A percentile compares a stretch with the other conserved stretches of the same genome.
Conservation (phyloP, 306 rosid genomes). For the Hippophae gyantsensis region DNA sequence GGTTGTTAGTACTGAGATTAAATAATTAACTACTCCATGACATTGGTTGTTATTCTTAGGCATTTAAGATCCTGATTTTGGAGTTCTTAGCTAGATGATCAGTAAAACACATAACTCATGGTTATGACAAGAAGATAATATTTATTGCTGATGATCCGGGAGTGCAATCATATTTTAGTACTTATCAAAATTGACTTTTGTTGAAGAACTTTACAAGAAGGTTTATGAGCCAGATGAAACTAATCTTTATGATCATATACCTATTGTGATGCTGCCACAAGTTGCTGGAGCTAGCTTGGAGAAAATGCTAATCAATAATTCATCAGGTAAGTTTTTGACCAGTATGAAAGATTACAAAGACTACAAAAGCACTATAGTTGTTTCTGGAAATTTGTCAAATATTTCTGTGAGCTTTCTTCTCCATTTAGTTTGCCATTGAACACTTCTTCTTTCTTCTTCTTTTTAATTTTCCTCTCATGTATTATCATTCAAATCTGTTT, state of each 20-base stretch:
- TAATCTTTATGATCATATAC: constrained; percentile 66
- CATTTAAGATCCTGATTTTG: not conserved
- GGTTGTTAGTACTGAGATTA: constrained; percentile 30
- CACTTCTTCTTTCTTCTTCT: too few species aligned
- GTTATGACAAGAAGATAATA: not conserved
- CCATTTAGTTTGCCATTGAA: not conserved
- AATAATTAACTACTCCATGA: not conserved
- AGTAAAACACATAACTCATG: not conserved
- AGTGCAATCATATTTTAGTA: constrained; percentile 6
- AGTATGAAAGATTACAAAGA: constrained; percentile 8
- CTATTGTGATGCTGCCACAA: constrained; percentile 83
- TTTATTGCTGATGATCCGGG: not conserved
- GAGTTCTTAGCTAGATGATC: not conserved
- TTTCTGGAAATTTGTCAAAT: not conserved
- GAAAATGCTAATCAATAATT: constrained; percentile 44
- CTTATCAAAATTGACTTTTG: constrained; percentile 16
- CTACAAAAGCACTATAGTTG: not conserved
- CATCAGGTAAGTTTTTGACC: constrained; percentile 39
- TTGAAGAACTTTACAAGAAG: constrained; percentile 94
- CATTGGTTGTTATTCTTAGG: not conserved
- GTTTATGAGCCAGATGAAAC: constrained; percentile 80
- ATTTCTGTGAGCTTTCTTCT: constrained; percentile 5
- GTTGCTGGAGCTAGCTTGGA: constrained; percentile 82
- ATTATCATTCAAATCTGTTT: too few species aligned
- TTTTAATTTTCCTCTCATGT: too few species aligned